Conservation (phyloP, 1,284 basidiomycete species). For the Ceratobasidium sp. region DNA sequence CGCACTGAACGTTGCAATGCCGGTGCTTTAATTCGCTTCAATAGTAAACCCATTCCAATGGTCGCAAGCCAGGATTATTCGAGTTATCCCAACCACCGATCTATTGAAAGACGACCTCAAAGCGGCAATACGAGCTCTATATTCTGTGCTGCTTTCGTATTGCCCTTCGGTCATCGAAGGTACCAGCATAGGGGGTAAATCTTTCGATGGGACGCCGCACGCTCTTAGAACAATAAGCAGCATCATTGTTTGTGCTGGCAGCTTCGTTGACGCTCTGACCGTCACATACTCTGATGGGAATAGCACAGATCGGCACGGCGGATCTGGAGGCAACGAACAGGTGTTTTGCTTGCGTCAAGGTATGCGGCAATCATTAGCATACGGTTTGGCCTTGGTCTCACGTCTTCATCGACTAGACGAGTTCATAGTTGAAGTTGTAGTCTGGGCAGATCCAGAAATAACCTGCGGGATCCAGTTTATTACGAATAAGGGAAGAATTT, state of each 20-base stretch:
- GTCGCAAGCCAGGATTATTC: not conserved
- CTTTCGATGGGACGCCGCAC: not conserved
- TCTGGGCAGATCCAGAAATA: not conserved
- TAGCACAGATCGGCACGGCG: not conserved
- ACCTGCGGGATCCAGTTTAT: not conserved
- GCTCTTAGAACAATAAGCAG: constrained; percentile 2
- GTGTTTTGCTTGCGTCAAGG: not conserved
- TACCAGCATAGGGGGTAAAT: not conserved
- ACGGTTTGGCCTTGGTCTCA: not conserved
- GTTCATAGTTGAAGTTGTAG: constrained; percentile 7
- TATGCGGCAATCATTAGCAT: not conserved
- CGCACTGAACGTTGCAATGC: not conserved
- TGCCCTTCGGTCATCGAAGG: not conserved
- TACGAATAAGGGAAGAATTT: not conserved
- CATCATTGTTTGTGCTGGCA: not conserved
- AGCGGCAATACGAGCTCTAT: not conserved
- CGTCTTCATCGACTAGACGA: not conserved
- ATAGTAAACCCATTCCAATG: not conserved
- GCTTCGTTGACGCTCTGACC: not conserved
- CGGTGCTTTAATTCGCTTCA: no score
- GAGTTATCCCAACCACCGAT: not conserved
- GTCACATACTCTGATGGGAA: constrained; percentile 7
- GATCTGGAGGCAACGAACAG: not conserved
- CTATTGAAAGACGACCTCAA: not conserved
- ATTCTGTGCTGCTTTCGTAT: not conserved